Evolutionary conservation across 2,329 filamentous ascomycete genomes (phyloP).

Genomic region (Ascochyta viciae-villosae): DNA sequence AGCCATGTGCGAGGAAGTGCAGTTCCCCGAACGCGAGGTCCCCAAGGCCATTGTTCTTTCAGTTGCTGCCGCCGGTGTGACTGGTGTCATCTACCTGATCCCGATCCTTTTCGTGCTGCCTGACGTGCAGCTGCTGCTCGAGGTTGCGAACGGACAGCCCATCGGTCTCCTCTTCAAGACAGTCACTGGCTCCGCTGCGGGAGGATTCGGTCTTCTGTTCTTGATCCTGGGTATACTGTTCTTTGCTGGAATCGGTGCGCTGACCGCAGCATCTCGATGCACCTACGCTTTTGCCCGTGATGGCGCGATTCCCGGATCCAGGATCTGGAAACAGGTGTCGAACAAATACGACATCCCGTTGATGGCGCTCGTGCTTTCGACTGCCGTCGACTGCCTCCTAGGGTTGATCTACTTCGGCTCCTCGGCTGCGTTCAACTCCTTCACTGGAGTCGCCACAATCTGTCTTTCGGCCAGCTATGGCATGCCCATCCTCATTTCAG

Average conservation of each 20-base stretch:
- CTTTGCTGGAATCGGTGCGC: constrained; percentile 76
- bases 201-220: constrained; percentile 78
- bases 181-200: constrained; percentile 73
- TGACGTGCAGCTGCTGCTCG: constrained; percentile 67
- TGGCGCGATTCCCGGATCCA: constrained; percentile 74
- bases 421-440: constrained; percentile 77
- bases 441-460: constrained; percentile 81
- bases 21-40: constrained; percentile 71
- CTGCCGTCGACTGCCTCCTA: constrained; percentile 71
- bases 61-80: constrained; percentile 70
- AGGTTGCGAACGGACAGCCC: constrained; percentile 74
- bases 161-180: constrained; percentile 79
- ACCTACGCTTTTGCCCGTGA: constrained; percentile 80
- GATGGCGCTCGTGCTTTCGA: constrained; percentile 72
- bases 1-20: constrained; percentile 75
- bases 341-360: constrained; percentile 72
- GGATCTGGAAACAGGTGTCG: constrained; percentile 71
- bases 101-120: constrained; percentile 80
- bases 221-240: constrained; percentile 78
- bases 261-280: constrained; percentile 77
- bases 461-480: constrained; percentile 79
- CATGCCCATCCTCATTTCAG: constrained; percentile 74
- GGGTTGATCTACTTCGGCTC: constrained; percentile 83
- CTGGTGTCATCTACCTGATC: constrained; percentile 72
- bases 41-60: constrained; percentile 75